Evolutionary conservation across 768 basidiomycete species (phyloP).

Genomic region (Tylopilus balloui): DNA sequence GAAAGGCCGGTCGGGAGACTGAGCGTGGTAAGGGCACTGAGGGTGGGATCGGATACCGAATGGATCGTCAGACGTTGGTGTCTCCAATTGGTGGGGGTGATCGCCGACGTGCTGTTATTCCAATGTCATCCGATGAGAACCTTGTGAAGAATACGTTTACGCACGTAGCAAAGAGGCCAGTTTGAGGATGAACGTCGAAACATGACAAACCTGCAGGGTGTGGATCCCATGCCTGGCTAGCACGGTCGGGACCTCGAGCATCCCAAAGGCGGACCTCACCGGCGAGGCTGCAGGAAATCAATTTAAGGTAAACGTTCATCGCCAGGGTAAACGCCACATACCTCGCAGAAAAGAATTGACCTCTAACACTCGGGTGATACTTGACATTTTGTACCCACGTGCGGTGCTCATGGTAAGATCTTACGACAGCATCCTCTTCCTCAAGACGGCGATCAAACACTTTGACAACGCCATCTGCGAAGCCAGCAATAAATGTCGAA

Average conservation of each 20-base stretch:
- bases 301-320: background rate
- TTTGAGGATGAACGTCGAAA: constrained; percentile 81
- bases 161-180: constrained; percentile 83
- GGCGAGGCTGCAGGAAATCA: constrained; percentile 55
- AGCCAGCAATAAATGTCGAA: constrained; percentile 82
- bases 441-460: constrained; percentile 89
- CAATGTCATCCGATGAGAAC: constrained; percentile 4
- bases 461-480: constrained; percentile 87
- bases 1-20: constrained; percentile 52
- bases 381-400: constrained; percentile 91
- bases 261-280: constrained; percentile 94
- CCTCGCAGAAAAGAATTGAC: constrained; percentile 85
- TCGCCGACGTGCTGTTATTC: constrained; percentile 54
- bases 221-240: constrained; percentile 59
- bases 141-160: constrained; percentile 26
- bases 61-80: constrained; percentile 61
- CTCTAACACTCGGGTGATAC: constrained; percentile 66
- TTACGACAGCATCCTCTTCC: constrained; percentile 77
- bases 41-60: constrained; percentile 41
- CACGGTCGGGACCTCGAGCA: constrained; percentile 57
- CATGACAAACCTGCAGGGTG: constrained; percentile 72
- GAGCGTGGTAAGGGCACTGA: constrained; percentile 37
- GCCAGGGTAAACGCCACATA: constrained; percentile 31
- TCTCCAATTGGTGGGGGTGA: constrained; percentile 58
- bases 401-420: constrained; percentile 70